These are phyloP conservation scores for Dysphania ambrosioides DNA, from an alignment of 148 eudicot species.

Conservation along the genomic window DNA sequence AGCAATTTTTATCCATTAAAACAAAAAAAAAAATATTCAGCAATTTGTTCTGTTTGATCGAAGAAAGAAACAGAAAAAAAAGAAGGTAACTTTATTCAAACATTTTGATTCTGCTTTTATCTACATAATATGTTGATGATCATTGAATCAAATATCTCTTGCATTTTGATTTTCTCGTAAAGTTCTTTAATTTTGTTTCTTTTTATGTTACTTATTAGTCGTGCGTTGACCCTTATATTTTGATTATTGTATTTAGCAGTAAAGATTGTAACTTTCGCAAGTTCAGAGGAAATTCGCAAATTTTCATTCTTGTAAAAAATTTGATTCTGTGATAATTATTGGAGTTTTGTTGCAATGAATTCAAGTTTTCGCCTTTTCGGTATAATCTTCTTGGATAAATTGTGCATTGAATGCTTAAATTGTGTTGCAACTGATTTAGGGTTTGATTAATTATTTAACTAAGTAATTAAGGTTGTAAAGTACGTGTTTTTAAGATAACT, in stretches of 20 bases:
- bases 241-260: background rate
- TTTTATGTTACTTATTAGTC: background rate
- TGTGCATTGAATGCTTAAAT: background rate
- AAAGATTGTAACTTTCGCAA: constrained; percentile 12
- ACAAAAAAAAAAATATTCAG: no score
- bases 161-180: background rate
- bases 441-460: background rate
- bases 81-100: background rate
- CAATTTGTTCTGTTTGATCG: background rate
- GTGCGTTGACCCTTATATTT: background rate
- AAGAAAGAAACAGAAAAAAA: no score
- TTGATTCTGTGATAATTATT: constrained; percentile 3
- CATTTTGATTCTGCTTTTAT: no score
- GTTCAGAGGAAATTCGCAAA: background rate
- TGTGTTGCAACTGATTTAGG: constrained; percentile 13
- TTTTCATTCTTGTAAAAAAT: background rate
- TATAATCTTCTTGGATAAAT: background rate
- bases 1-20: background rate
- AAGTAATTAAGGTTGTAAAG: no score
- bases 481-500: no score
- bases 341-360: background rate
- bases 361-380: constrained; percentile 9
- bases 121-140: background rate
- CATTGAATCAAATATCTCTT: background rate
- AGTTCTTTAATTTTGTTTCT: no score